Base-by-base conservation (phyloP, 2,329 filamentous ascomycete genomes). In the Aspergillus sp. region DNA sequence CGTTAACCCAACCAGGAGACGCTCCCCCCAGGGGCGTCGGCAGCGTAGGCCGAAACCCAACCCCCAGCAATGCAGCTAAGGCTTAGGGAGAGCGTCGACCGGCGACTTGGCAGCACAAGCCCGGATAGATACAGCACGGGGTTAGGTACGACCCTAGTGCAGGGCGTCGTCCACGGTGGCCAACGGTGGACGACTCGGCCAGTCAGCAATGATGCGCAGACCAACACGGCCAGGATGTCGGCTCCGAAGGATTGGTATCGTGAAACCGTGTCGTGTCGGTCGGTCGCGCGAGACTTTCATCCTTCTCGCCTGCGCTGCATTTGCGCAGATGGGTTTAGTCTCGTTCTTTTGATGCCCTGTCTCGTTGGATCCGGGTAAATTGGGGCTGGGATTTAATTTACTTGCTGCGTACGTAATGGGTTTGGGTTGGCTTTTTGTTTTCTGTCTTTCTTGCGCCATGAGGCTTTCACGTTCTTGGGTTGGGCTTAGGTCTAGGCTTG, bases 341-440 rank as follows among this genome's bases (percentile, higher is more conserved):
- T 47, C 36, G 45, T 47, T 34, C 45, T 52, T 52, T 44, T 50
- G 48, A 29, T 44, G 32, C 3, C 21, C 9, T 45, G 25, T 20
- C 41, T 32, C 43, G 43, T 47, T 52, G 38, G 50, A 36, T 42
- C 9, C 50, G 50, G 48, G 36, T 42, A 47, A 52, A 52, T 47
- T 48, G 45, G 44, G 45, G 44, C 47, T 52, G 25, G 36, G 36
- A n/a, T 7, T 47, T 47, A 52, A 52, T 52, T 25, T 52, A 52
- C 20, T 47, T 20, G 47, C 43, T 47, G 50, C 50, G 50, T 52
- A 52, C 47, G 44, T 44, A 50, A 16, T n/a, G 38, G 21, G 25
- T 16, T 20, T 23, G 34, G 21, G 43, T 19, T 50, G 14, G 31
- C 19, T n/a, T 29, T 45, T 50, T 42, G 20, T 34, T 44, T 42